Evolutionary conservation across 805 yeast genomes (phyloP), one percentile per base, ranked within the genome.

Genomic region (Saturnispora ahearnii): DNA sequence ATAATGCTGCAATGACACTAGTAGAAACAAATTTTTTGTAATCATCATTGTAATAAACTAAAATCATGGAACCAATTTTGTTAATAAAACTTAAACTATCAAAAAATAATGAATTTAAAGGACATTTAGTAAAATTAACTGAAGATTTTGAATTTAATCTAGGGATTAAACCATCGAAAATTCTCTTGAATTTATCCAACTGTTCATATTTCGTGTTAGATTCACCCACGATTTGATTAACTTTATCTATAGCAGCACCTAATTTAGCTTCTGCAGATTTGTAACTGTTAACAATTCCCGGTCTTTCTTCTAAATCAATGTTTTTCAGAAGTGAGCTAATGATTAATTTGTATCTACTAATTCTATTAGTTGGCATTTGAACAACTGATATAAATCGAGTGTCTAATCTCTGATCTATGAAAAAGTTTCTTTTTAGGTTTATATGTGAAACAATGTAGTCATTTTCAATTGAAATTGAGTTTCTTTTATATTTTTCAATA

Each of bases 281-380:
- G 32, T 50, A 52, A 51, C 70, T 69, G 2, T 64, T 55, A 4
- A 71, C 55, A 12, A 63, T 58, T 8, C 52, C 45, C 31, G 38
- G 21, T 30, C 48, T 51, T 49, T 60, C 65, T 15, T 53, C 55
- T 1, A 58, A 52, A 1, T 52, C 49, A 11, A 54, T 46, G 41
- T 64, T 57, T 34, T 69, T 66, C 8, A 60, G 47, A 37, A 74
- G 54, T 1, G 74, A 64, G 30, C 74, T 76, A n/a, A 77, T 54
- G n/a, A 79, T 68, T 33, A 79, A 62, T 48, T 72, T 68, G 57
- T 79, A 79, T 54, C 77, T 76, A 3, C 73, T 61, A 8, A 76
- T 64, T 53, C 84, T 61, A 38, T 73, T 62, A 10, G 77, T 66
- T 3, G 86, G 84, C 60, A 71, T 72, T 55, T 78, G 81, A 29